Base-by-base conservation (phyloP, 2,329 filamentous ascomycete species). In the Lasiodiplodia sp. region DNA sequence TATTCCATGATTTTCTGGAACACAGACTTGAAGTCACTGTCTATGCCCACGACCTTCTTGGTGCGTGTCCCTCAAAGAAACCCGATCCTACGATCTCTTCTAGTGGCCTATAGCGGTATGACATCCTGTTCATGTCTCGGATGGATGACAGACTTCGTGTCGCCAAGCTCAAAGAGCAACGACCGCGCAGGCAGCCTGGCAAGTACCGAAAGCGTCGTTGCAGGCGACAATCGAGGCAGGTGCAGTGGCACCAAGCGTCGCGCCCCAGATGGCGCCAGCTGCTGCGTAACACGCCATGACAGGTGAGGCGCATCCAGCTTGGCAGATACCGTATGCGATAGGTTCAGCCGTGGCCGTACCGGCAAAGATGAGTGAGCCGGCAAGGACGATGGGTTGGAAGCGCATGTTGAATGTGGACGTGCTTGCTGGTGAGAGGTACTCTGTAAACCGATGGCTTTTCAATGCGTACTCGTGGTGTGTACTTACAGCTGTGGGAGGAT, bases 201-300 rank as follows among this genome's bases (percentile, higher is more conserved):
- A 87, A 0, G 72, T 75, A 0, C 84, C 85, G 68, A 77, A 86
- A 0, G 82, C 79, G 1, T 73, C 1, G 69, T 87, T 86, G 69
- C 85, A 87, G 0, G 74, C 80, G 2, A 84, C 1, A 7, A 86
- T 75, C 0, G 79, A 72, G 0, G 81, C 77, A 0, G 83, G 81
- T 2, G 83, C 82, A 0, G 76, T 73, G 0, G 76, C 75, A 3
- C 77, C 80, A 0, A 77, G 4, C 0, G 78, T 82, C 0, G 79
- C 79, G 0, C 83, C 82, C 76, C 77, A 86, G 1, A 79, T 80
- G 55, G 73, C 76, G 0, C 84, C 83, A 0, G 79, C 83, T 6
- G 80, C 83, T 1, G 73, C 37, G 62, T 86, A 86, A 69, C 83
- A 86, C 0, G 83, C 81, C 72, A 79, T 80, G 0, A 83, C 83